Evolutionary conservation across 2,329 filamentous ascomycete genomes (phyloP).

Genomic region (Aspergillus caelatus): DNA sequence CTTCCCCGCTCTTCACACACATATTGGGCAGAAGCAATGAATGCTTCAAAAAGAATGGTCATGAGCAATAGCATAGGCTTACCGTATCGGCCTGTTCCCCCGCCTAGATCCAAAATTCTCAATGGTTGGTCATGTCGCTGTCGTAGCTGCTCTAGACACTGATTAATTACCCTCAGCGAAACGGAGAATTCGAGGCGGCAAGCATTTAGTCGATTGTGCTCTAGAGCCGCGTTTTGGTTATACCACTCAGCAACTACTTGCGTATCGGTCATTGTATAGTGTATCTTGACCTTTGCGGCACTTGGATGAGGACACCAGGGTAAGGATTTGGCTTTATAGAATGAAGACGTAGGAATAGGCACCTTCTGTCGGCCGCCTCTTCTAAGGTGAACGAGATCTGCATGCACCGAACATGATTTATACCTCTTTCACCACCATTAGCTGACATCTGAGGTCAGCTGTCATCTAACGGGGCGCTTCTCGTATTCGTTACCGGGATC

Average conservation of each 20-base stretch:
- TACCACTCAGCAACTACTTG: neutral
- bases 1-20: neutral
- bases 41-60: neutral
- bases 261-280: neutral
- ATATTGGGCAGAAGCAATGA: neutral
- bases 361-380: too few relatives aligned
- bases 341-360: too few relatives aligned
- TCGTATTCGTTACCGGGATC: neutral
- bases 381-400: neutral
- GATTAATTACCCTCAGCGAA: neutral
- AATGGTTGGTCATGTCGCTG: neutral
- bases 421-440: neutral
- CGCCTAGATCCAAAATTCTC: neutral
- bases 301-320: neutral
- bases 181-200: neutral
- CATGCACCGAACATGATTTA: neutral
- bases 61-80: neutral
- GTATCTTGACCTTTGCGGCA: neutral
- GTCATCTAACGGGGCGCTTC: neutral
- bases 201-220: neutral
- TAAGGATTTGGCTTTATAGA: neutral
- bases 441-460: neutral
- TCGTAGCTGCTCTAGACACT: neutral
- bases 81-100: slow-evolving; percentile 4
- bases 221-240: neutral